A percentile compares a stretch with the other conserved stretches of the same genome.
Conservation (phyloP, 139 green algal species). For the Trebouxia sp. region DNA sequence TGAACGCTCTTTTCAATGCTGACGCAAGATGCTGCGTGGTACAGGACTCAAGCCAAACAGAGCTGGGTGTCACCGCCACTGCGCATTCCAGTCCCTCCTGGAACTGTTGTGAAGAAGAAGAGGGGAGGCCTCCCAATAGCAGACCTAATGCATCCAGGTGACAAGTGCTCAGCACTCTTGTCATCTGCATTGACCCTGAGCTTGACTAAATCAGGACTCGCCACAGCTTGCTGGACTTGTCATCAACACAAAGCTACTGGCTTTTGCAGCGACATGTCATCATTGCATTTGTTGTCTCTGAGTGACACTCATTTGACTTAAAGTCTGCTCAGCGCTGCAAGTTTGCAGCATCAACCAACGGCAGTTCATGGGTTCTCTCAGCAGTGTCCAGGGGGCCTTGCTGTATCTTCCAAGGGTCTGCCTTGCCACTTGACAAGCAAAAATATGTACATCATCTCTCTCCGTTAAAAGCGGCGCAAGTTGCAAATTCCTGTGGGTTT, state of each 20-base stretch:
- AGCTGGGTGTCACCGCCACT: slow-evolving; percentile 52
- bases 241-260: background rate
- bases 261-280: background rate
- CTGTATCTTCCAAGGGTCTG: too few relatives aligned
- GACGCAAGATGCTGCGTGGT: too few relatives aligned
- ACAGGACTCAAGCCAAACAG: slow-evolving; percentile 31
- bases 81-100: slow-evolving; percentile 64
- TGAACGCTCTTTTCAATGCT: background rate
- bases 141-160: slow-evolving; percentile 65
- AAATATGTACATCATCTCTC: too few relatives aligned
- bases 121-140: slow-evolving; percentile 50
- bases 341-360: background rate
- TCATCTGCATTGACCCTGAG: too few relatives aligned
- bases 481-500: background rate
- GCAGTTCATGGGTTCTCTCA: background rate
- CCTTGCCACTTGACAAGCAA: too few relatives aligned
- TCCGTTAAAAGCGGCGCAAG: too few relatives aligned
- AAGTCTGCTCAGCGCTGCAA: background rate
- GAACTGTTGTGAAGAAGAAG: slow-evolving; percentile 76
- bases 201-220: too few relatives aligned
- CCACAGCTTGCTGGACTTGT: too few relatives aligned
- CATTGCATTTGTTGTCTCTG: background rate
- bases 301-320: background rate
- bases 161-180: too few relatives aligned
- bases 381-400: too few relatives aligned